Evolutionary conservation across 2,329 filamentous ascomycete species (phyloP), one percentile per base, ranked within the genome.

Genomic region (Trichoderma cornu-damae): DNA sequence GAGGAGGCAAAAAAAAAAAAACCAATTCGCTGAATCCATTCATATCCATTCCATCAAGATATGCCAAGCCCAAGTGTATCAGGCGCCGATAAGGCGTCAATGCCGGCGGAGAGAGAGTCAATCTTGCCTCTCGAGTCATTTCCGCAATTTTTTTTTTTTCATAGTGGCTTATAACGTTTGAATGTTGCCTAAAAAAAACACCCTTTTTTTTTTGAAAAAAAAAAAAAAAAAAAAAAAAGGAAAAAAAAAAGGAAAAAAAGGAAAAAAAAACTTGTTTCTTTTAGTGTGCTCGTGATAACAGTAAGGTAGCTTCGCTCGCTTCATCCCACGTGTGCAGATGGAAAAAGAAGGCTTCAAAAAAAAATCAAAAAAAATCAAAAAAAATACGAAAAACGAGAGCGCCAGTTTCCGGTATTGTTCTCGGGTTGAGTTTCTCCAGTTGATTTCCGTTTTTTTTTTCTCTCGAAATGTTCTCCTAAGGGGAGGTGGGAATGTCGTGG

Each of bases 401-500:
- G 40, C 51, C 24, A 54, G 32, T 46, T 54, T 24, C 32, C 38
- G 16, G 32, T 20, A 12, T 32, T 37, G 26, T 28, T 4, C 26
- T 28, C 8, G 26, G n/a, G 8, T 28, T 28, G 26, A 28, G n/a
- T n/a, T 14, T n/a, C 32, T 22, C 18, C 6, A 37, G 16, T 40
- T n/a, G 24, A n/a, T 11, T 30, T 18, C n/a, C 16, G n/a, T 8
- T 32, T 12, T 8, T 20, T 37, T 34, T n/a, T n/a, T n/a, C n/a
- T n/a, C n/a, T n/a, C n/a, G n/a, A n/a, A n/a, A n/a, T n/a, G n/a
- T n/a, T 9, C 26, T 9, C 38, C 30, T 26, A 59, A 20, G 57
- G 57, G 16, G 50, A 55, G 11, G n/a, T 12, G n/a, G 57, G 43
- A 51, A 58, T 32, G 11, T 80, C 77, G 70, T 78, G 70, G 68